Evolutionary conservation across 2,329 filamentous ascomycete species (phyloP).

Genomic region (Metarhizium brunneum): DNA sequence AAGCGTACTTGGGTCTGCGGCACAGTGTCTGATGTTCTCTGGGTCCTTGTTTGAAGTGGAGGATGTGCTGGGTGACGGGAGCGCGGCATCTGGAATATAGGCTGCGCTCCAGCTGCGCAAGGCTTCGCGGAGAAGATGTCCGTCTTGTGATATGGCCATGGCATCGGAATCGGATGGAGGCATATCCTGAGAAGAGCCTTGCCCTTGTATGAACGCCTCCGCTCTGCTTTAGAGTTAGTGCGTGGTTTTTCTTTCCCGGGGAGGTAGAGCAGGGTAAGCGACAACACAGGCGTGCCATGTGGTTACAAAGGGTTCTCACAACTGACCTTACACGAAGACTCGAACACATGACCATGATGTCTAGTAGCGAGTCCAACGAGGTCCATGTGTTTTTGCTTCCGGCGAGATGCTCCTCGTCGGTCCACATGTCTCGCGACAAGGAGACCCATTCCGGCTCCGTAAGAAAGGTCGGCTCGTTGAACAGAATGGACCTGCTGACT

Average conservation of each 20-base stretch:
- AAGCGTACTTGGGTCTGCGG: slow-evolving; percentile 8
- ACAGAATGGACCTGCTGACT: slow-evolving; percentile 21
- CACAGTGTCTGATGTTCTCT: not conserved
- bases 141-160: slow-evolving; percentile 4
- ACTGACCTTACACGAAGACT: slow-evolving; percentile 20
- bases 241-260: not conserved
- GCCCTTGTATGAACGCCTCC: not conserved
- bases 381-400: not conserved
- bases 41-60: not conserved
- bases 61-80: not conserved
- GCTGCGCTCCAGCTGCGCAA: slow-evolving; percentile 9
- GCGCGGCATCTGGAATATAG: not conserved
- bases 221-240: not conserved
- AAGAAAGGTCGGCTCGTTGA: slow-evolving; percentile 15
- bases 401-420: not conserved
- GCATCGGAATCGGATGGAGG: not conserved
- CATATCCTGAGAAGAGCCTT: not conserved
- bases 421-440: not conserved
- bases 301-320: not conserved
- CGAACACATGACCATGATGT: slow-evolving; percentile 22
- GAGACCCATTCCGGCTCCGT: slow-evolving; percentile 14
- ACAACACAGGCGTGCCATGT: not conserved
- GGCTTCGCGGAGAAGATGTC: slow-evolving; percentile 4
- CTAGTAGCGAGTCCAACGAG: slow-evolving; percentile 17
- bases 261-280: not conserved